Evolutionary conservation across 495 filamentous ascomycete genomes (phyloP).

Genomic region (Aspergillus sclerotiicarbonarius): DNA sequence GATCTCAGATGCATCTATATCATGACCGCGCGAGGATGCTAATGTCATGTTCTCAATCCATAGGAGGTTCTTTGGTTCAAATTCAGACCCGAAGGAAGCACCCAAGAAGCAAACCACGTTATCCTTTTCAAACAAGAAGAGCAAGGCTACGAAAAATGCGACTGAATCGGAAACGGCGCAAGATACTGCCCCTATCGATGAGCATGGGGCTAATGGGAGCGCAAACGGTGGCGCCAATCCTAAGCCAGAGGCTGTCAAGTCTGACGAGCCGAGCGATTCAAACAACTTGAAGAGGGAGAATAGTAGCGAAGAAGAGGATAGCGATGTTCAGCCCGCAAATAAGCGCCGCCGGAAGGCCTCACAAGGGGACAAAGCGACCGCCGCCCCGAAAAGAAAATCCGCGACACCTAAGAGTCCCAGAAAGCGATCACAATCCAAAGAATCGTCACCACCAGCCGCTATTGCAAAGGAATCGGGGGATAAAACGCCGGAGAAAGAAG

Average conservation of each 20-base stretch:
- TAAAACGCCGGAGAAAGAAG: slow-evolving; percentile 32
- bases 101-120: slow-evolving; percentile 73
- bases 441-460: slow-evolving; percentile 23
- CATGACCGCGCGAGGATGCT: neutral
- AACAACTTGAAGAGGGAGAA: slow-evolving; percentile 40
- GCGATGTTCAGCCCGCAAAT: slow-evolving; percentile 53
- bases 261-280: slow-evolving; percentile 25
- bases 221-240: slow-evolving; percentile 40
- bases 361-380: slow-evolving; percentile 4
- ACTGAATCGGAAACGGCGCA: slow-evolving; percentile 14
- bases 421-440: slow-evolving; percentile 17
- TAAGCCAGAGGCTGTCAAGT: slow-evolving; percentile 17
- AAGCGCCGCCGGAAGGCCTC: slow-evolving; percentile 37
- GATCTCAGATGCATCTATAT: neutral
- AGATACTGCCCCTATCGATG: slow-evolving; percentile 8
- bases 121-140: slow-evolving; percentile 52
- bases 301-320: slow-evolving; percentile 44
- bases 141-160: slow-evolving; percentile 25
- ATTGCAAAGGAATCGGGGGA: slow-evolving; percentile 38
- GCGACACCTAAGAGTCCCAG: slow-evolving; percentile 26
- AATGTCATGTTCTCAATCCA: neutral
- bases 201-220: slow-evolving; percentile 28
- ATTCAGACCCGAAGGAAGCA: slow-evolving; percentile 36
- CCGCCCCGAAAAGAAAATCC: slow-evolving; percentile 25
- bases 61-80: slow-evolving; percentile 47